Conservation (phyloP, 805 yeast genomes). For the Kluyveromyces lactis region DNA sequence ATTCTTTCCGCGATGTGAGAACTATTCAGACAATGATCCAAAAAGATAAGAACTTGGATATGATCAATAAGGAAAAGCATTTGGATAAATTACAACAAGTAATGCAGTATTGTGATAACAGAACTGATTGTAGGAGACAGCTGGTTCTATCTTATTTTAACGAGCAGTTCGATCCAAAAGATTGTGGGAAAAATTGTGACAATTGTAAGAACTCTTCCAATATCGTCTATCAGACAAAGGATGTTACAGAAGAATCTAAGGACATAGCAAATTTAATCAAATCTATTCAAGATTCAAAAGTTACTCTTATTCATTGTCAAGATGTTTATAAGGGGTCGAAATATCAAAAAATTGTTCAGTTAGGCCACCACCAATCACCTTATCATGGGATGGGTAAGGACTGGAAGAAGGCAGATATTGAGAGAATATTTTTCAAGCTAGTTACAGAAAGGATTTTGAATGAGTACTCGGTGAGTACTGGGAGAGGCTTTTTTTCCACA, state of each 20-base stretch:
- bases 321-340: constrained; percentile 75
- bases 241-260: constrained; percentile 59
- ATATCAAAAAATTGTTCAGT: constrained; percentile 47
- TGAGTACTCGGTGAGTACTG: constrained; percentile 67
- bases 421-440: constrained; percentile 74
- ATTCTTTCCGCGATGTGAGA: constrained; percentile 72
- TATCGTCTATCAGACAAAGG: constrained; percentile 42
- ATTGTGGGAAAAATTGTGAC: constrained; percentile 74
- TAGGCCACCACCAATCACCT: constrained; percentile 53
- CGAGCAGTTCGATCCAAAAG: constrained; percentile 60
- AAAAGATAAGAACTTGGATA: constrained; percentile 60
- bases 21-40: constrained; percentile 68
- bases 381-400: constrained; percentile 65
- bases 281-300: constrained; percentile 45
- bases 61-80: constrained; percentile 65
- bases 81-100: constrained; percentile 71
- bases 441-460: constrained; percentile 55
- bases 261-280: constrained; percentile 53
- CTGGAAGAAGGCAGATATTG: constrained; percentile 60
- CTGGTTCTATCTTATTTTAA: constrained; percentile 88
- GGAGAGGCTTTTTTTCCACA: constrained; percentile 72
- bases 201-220: constrained; percentile 52
- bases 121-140: constrained; percentile 80
- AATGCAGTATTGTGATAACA: constrained; percentile 84
- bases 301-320: constrained; percentile 73